These are phyloP conservation scores for Eucalyptus regnans DNA, from an alignment of 345 rosid genomes.

Conservation along the genomic window DNA sequence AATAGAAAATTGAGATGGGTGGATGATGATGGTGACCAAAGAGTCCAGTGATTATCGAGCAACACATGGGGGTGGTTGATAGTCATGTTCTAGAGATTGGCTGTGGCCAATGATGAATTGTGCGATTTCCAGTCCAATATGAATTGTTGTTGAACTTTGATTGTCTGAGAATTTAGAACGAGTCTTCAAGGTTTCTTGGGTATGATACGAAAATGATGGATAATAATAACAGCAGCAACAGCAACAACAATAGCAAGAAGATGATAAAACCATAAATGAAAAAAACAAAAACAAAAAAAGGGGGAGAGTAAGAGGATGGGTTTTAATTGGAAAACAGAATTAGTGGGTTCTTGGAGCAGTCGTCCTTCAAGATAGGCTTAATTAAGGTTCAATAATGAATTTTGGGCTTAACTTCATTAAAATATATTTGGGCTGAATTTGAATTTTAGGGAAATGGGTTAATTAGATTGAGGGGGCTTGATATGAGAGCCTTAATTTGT, in stretches of 20 bases:
- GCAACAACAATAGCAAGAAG: not conserved
- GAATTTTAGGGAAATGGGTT: not conserved
- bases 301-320: not conserved
- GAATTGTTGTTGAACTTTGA: too few species aligned
- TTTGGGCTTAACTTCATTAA: not conserved
- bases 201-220: rapidly evolving
- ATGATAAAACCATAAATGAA: too few species aligned
- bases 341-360: not conserved
- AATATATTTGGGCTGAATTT: not conserved
- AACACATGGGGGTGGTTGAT: too few species aligned
- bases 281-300: rapidly evolving
- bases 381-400: not conserved
- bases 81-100: too few species aligned
- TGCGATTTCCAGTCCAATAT: too few species aligned
- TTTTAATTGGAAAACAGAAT: not conserved
- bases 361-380: not conserved
- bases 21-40: not conserved
- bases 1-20: not conserved
- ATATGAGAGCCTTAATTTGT: too few species aligned
- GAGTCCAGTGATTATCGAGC: too few species aligned
- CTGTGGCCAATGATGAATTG: too few species aligned
- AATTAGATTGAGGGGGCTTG: not conserved
- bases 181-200: too few species aligned
- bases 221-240: too few species aligned
- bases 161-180: too few species aligned